A percentile compares a stretch with the other conserved stretches of the same genome.
These are phyloP conservation scores for Pseudozyma sp. DNA, from an alignment of 1,284 basidiomycete genomes.

Conservation along the genomic window DNA sequence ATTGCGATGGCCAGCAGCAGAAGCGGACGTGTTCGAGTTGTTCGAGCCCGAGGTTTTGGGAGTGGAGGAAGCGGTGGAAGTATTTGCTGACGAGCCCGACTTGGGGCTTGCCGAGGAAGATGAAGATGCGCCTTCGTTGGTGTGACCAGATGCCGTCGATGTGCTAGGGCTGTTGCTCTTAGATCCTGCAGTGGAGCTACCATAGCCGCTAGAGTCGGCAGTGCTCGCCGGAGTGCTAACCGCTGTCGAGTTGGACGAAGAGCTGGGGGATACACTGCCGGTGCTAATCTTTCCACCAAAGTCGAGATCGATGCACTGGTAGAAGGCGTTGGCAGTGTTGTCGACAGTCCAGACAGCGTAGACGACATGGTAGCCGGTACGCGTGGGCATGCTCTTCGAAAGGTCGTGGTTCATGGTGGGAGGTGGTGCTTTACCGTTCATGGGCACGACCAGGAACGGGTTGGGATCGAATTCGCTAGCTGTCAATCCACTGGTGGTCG, in stretches of 20 bases:
- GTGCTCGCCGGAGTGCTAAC: conserved; percentile 5
- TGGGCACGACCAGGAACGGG: conserved; percentile 42
- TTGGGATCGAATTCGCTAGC: conserved; percentile 33
- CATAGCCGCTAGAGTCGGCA: not conserved
- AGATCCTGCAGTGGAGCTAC: not conserved
- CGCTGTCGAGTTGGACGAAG: conserved; percentile 2
- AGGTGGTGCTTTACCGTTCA: conserved; percentile 34
- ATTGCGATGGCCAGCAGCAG: conserved; percentile 8
- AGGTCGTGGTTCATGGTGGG: conserved; percentile 30
- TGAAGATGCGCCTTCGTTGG: not conserved
- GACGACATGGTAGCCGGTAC: conserved; percentile 42
- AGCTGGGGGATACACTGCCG: not conserved
- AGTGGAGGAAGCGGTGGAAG: conserved; percentile 5
- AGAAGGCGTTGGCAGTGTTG: conserved; percentile 49
- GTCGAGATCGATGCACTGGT: conserved; percentile 53
- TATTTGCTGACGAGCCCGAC: conserved; percentile 4
- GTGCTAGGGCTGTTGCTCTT: conserved; percentile 1
- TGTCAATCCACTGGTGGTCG: conserved; percentile 14
- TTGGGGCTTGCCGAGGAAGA: conserved; percentile 8
- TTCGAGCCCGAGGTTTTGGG: not conserved
- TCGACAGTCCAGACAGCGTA: conserved; percentile 52
- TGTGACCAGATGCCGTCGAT: not conserved
- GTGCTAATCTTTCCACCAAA: conserved; percentile 28
- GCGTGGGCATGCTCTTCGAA: conserved; percentile 25
- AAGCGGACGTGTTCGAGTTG: not conserved